Conservation (phyloP, 345 rosid species). For the Eucalyptus tenuipes region DNA sequence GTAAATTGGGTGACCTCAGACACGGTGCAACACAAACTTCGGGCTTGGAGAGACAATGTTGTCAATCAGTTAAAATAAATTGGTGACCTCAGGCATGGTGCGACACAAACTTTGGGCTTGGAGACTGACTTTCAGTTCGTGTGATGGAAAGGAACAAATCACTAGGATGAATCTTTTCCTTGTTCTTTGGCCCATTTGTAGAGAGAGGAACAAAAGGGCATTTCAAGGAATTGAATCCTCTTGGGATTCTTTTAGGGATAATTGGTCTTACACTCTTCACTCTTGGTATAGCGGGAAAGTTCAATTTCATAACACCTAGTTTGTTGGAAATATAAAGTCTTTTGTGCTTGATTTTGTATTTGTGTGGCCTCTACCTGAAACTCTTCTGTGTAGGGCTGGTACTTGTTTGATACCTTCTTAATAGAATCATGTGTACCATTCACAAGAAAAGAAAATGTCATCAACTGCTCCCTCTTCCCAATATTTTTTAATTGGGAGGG, state of each 20-base stretch:
- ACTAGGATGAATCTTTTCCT: background rate
- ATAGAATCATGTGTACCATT: background rate
- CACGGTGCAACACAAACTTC: background rate
- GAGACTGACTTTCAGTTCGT: background rate
- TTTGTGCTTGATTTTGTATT: background rate
- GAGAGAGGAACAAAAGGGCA: background rate
- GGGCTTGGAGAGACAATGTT: background rate
- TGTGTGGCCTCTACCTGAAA: background rate
- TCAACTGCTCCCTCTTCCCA: background rate
- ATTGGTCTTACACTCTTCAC: background rate
- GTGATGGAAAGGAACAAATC: background rate
- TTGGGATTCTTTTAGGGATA: background rate
- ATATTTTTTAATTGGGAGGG: background rate
- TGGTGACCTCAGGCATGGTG: background rate
- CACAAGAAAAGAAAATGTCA: background rate
- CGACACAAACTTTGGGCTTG: background rate
- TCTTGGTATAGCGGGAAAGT: background rate
- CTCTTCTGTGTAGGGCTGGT: background rate
- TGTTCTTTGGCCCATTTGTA: background rate
- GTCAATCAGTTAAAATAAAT: background rate
- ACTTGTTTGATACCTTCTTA: background rate
- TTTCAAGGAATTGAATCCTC: background rate
- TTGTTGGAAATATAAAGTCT: background rate
- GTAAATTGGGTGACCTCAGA: background rate
- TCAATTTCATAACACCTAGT: background rate